Conservation (phyloP, 495 filamentous ascomycete species). For the Penicillium pulvis region DNA sequence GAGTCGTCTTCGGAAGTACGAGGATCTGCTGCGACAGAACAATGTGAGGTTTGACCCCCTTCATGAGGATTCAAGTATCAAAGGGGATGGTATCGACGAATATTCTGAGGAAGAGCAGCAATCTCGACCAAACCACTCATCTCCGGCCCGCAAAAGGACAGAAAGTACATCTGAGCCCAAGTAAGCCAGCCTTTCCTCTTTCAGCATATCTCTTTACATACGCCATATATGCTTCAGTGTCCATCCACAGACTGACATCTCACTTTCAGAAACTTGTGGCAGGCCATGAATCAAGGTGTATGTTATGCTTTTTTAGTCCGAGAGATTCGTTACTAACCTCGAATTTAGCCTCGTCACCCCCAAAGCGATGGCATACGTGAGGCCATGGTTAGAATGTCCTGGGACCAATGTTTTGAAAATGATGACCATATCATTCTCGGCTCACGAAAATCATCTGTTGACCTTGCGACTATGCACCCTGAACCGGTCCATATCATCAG, state of each 20-base stretch:
- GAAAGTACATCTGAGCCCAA: slow-evolving; percentile 42
- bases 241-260: neutral
- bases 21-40: slow-evolving; percentile 53
- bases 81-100: slow-evolving; percentile 13
- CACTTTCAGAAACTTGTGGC: slow-evolving; percentile 45
- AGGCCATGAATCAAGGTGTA: slow-evolving; percentile 52
- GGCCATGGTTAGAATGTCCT: slow-evolving; percentile 40
- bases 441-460: slow-evolving; percentile 34
- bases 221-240: neutral
- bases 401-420: slow-evolving; percentile 40
- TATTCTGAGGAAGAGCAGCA: neutral
- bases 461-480: slow-evolving; percentile 53
- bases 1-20: slow-evolving; percentile 53
- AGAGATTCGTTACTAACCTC: slow-evolving; percentile 2
- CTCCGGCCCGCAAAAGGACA: slow-evolving; percentile 28
- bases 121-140: slow-evolving; percentile 30
- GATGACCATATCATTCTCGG: slow-evolving; percentile 55
- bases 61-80: slow-evolving; percentile 30
- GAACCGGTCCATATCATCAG: slow-evolving; percentile 41
- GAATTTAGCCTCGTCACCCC: slow-evolving; percentile 12
- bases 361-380: slow-evolving; percentile 34
- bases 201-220: neutral
- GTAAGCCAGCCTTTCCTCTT: slow-evolving; percentile 27
- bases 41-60: slow-evolving; percentile 55
- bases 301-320: neutral